phyloP scores from a whole-genome alignment of 768 basidiomycete genomes.

The Pilatotrama ljubarskyi region DNA sequence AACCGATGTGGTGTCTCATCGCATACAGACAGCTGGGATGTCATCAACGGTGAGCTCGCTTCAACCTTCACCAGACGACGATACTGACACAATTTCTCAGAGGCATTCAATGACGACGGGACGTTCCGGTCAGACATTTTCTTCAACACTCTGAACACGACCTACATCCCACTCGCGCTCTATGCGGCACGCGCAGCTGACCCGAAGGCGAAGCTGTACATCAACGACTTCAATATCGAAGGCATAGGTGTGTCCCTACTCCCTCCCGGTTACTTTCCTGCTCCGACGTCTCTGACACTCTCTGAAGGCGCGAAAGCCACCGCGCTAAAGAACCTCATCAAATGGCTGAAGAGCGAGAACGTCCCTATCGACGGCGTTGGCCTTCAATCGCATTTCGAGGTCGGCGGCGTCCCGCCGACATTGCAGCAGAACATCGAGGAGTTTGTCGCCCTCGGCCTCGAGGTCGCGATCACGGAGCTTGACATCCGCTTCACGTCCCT shows the following conservation, averaged over 20 bases:
- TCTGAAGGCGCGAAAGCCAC: conserved; percentile 49
- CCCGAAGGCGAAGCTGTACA: conserved; percentile 55
- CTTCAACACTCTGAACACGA: conserved; percentile 46
- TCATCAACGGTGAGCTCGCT: conserved; percentile 43
- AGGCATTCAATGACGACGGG: conserved; percentile 61
- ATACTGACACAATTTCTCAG: neutral
- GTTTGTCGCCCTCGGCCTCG: conserved; percentile 59
- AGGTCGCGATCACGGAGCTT: conserved; percentile 68
- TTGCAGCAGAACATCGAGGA: conserved; percentile 50
- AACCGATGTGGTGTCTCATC: neutral
- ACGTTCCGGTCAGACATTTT: conserved; percentile 53
- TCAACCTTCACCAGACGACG: neutral
- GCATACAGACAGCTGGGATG: conserved; percentile 48
- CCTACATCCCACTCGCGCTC: conserved; percentile 52
- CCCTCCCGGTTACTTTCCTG: neutral
- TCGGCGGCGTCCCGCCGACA: conserved; percentile 51
- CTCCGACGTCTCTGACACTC: neutral
- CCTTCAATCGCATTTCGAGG: conserved; percentile 57
- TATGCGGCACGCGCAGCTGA: conserved; percentile 53
- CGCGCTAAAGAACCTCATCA: conserved; percentile 52
- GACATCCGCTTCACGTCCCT: conserved; percentile 56
- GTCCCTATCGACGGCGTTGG: conserved; percentile 64
- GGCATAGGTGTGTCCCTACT: conserved; percentile 20
- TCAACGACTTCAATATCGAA: conserved; percentile 41
- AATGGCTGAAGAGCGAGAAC: conserved; percentile 43